These are phyloP conservation scores for Lachancea fermentati DNA, from an alignment of 805 yeast genomes.

Conservation along the genomic window DNA sequence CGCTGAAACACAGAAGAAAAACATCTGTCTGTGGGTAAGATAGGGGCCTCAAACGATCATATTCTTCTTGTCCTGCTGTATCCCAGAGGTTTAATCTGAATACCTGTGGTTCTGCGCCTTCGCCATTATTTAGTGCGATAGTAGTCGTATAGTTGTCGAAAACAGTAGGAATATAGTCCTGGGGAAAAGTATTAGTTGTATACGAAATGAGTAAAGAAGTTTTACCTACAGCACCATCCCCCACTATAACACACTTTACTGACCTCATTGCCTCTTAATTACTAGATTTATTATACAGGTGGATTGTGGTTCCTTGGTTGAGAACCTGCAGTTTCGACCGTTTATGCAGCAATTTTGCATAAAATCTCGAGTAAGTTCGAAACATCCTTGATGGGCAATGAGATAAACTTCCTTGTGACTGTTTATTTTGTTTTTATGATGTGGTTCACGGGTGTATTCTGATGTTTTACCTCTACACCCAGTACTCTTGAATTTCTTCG, in stretches of 20 bases:
- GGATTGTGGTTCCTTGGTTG: too few relatives aligned
- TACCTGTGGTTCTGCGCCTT: constrained; percentile 61
- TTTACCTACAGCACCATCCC: constrained; percentile 95
- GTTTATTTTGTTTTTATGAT: background rate
- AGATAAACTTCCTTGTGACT: background rate
- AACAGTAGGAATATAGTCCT: constrained; percentile 90
- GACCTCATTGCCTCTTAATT: constrained; percentile 55
- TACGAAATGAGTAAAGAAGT: constrained; percentile 83
- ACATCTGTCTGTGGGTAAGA: constrained; percentile 91
- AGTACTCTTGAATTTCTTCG: background rate
- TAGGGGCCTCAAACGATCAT: constrained; percentile 82
- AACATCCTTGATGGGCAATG: too few relatives aligned
- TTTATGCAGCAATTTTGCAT: background rate
- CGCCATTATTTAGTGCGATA: constrained; percentile 43
- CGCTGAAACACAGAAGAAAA: constrained; percentile 79
- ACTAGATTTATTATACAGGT: background rate
- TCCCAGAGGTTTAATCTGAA: constrained; percentile 89
- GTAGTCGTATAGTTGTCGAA: constrained; percentile 88
- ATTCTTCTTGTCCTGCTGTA: constrained; percentile 93
- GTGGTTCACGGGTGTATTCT: background rate
- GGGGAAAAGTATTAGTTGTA: constrained; percentile 89
- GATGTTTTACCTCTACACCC: background rate
- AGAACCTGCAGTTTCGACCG: background rate
- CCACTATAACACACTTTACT: constrained; percentile 88
- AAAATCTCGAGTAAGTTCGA: background rate